Percentiles rank a stretch among this genome's conserved stretches.
These are phyloP conservation scores for Tuber melanosporum DNA, from an alignment of 495 filamentous ascomycete genomes.

Conservation along the genomic window DNA sequence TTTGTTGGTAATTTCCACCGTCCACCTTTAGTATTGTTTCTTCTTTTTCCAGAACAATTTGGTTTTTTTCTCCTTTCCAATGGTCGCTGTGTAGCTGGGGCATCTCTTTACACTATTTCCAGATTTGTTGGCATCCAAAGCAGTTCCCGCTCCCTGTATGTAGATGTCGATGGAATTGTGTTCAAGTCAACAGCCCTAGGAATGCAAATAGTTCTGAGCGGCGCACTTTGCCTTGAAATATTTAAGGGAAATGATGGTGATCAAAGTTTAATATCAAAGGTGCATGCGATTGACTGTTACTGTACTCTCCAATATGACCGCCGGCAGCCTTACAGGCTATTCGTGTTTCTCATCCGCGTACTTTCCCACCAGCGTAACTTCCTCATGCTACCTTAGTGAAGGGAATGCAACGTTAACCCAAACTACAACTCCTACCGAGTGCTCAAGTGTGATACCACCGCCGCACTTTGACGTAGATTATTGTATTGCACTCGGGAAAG, in stretches of 20 bases:
- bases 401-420: not conserved
- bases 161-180: not conserved
- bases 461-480: not conserved
- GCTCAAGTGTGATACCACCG: not conserved
- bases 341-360: not conserved
- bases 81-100: not conserved
- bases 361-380: not conserved
- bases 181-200: not conserved
- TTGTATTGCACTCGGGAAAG: not conserved
- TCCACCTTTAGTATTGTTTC: not conserved
- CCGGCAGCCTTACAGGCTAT: too few species aligned
- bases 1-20: not conserved
- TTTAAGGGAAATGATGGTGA: not conserved
- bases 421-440: not conserved
- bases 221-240: not conserved
- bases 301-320: not conserved
- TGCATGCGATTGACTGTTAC: not conserved
- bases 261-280: not conserved
- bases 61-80: not conserved
- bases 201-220: not conserved
- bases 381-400: not conserved
- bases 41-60: not conserved
- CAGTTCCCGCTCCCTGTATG: not conserved
- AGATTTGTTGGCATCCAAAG: not conserved
- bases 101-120: not conserved